phyloP scores from a whole-genome alignment of 1,284 basidiomycete genomes.

The Earliella scabrosa region DNA sequence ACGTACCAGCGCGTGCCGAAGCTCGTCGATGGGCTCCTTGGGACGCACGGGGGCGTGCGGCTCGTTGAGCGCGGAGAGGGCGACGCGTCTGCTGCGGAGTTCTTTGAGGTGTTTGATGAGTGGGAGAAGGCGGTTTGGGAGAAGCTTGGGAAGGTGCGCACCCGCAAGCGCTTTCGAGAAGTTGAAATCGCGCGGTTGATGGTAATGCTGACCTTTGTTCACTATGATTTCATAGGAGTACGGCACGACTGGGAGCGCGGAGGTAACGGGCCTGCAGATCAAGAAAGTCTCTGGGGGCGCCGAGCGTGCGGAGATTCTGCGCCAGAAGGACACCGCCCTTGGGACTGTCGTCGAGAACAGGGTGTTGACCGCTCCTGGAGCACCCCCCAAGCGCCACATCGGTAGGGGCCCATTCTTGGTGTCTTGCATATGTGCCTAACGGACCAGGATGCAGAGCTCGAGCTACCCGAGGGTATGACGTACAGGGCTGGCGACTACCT shows the following conservation, averaged over 20 bases:
- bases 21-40: constrained; percentile 45
- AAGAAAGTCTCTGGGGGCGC: constrained; percentile 41
- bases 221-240: no score
- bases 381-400: constrained; percentile 48
- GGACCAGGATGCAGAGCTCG: no score
- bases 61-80: constrained; percentile 47
- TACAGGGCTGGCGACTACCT: constrained; percentile 51
- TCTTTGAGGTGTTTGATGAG: constrained; percentile 52
- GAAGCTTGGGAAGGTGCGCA: constrained; percentile 26
- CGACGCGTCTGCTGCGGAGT: constrained; percentile 47
- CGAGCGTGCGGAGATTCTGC: constrained; percentile 41
- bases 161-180: no score
- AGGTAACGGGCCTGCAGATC: constrained; percentile 30
- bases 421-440: no score
- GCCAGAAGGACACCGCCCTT: constrained; percentile 45
- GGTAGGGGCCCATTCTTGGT: no score
- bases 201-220: no score
- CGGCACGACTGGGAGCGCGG: constrained; percentile 21
- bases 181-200: no score
- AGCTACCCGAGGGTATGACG: constrained; percentile 42
- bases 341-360: constrained; percentile 47
- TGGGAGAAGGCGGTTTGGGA: constrained; percentile 50
- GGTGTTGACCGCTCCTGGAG: constrained; percentile 44
- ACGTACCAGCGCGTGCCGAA: constrained; percentile 56
- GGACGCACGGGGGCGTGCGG: constrained; percentile 43